phyloP scores from a whole-genome alignment of 192 early-diverging fungal genomes.

The Entomortierella beljakovae region DNA sequence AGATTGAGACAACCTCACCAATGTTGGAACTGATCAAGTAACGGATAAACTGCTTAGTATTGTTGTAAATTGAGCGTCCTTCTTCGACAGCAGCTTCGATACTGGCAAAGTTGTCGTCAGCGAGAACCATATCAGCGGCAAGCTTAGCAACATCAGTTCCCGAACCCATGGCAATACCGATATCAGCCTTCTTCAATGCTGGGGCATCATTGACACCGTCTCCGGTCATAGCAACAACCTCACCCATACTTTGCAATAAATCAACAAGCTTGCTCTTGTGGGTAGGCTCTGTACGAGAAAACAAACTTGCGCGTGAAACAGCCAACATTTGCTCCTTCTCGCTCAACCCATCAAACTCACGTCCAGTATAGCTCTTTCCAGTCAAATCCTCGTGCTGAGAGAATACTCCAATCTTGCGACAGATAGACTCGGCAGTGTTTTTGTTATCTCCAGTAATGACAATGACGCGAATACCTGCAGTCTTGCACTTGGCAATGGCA shows the following conservation, averaged over 20 bases:
- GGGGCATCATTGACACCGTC: constrained; percentile 99
- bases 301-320: constrained; percentile 82
- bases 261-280: constrained; percentile 97
- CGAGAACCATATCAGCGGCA: constrained; percentile 97
- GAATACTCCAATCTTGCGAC: constrained; percentile 95
- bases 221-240: constrained; percentile 95
- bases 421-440: constrained; percentile 97
- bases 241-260: constrained; percentile 84
- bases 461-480: constrained; percentile 97
- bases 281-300: constrained; percentile 94
- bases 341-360: constrained; percentile 93
- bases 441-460: constrained; percentile 99
- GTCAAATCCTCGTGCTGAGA: constrained; percentile 70
- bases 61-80: constrained; percentile 97
- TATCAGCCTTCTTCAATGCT: constrained; percentile 97
- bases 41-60: constrained; percentile 99
- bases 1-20: constrained; percentile 98
- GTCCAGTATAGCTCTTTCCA: constrained; percentile 87
- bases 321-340: constrained; percentile 76
- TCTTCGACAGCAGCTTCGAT: constrained; percentile 98
- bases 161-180: constrained; percentile 98
- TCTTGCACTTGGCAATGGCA: constrained; percentile 87
- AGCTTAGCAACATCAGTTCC: constrained; percentile 99
- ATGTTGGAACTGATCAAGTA: constrained; percentile 99
- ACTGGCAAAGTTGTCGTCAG: constrained; percentile 99